Evolutionary conservation across 2,329 filamentous ascomycete species (phyloP), one percentile per base, ranked within the genome.

Genomic region (Fusarium camptoceras): DNA sequence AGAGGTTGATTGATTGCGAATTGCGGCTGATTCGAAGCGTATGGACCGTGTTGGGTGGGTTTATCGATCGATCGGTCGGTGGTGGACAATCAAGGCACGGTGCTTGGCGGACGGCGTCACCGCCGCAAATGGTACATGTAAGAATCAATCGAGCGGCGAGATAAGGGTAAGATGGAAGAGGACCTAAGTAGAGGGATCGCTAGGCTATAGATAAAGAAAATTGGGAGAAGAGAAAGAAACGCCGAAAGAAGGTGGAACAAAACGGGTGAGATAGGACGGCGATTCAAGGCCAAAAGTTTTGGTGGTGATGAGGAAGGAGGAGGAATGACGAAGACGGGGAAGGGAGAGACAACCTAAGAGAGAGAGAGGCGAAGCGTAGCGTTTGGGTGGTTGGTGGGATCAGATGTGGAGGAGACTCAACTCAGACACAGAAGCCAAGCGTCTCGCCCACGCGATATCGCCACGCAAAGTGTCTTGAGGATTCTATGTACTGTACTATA

Each of bases 61-160:
- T 57, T 61, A 57, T 71, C 66, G 70, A 63, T 69, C 54, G 61
- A 50, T 59, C 42, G 54, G 41, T 71, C 51, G 71, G 66, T 58
- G 55, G 62, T 59, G 43, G 63, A 46, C 63, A 68, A 71, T 47
- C 68, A 64, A 72, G 72, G 64, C 42, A 72, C 64, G 61, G 57
- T 43, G 65, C 68, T 62, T 67, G 70, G 59, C 65, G 69, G 70
- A 75, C 74, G 74, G 73, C 73, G 73, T 76, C 73, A 75, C 73
- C 73, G 73, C 73, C 73, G 73, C 72, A 67, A 68, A 63, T 69
- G 34, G 71, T 66, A 68, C 73, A 75, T 75, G 50, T 71, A 70
- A 66, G 55, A 64, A 71, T 70, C 72, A 75, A 75, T 76, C 59
- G 73, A 68, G 64, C 61, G 53, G 65, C 64, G 61, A 65, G 64